phyloP scores from a whole-genome alignment of 2,329 filamentous ascomycete genomes.

The Calycina herbarum region DNA sequence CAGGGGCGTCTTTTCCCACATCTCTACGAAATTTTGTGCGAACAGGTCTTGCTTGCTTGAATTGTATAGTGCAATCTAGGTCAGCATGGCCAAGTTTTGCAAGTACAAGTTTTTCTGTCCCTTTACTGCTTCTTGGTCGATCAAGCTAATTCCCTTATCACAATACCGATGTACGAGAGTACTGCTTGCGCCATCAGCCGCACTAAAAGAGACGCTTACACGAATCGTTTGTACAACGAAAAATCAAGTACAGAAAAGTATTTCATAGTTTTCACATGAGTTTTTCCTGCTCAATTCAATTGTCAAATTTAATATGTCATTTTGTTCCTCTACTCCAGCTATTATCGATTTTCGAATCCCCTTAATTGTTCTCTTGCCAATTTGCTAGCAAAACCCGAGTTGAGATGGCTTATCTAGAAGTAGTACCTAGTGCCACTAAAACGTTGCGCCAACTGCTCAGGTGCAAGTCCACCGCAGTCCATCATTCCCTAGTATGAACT shows the following conservation, averaged over 20 bases:
- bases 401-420: background rate
- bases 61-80: too few species aligned
- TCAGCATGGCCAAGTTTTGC: background rate
- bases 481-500: background rate
- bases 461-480: background rate
- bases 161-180: background rate
- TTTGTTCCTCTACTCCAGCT: background rate
- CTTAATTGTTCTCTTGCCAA: background rate
- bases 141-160: background rate
- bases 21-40: too few species aligned
- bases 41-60: too few species aligned
- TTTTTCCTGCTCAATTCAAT: background rate
- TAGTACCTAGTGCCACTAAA: background rate
- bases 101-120: background rate
- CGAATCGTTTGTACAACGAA: background rate
- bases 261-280: too few species aligned
- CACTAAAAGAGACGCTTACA: background rate
- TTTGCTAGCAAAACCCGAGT: background rate
- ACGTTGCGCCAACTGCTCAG: constrained; percentile 2
- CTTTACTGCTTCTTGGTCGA: background rate
- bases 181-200: background rate
- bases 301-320: background rate
- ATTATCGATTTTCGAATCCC: background rate
- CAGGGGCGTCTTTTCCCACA: too few species aligned
- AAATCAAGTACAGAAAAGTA: background rate